Evolutionary conservation across 1,139 yeast species (phyloP), one percentile per base, ranked within the genome.

Genomic region (Candida tunisiensis): DNA sequence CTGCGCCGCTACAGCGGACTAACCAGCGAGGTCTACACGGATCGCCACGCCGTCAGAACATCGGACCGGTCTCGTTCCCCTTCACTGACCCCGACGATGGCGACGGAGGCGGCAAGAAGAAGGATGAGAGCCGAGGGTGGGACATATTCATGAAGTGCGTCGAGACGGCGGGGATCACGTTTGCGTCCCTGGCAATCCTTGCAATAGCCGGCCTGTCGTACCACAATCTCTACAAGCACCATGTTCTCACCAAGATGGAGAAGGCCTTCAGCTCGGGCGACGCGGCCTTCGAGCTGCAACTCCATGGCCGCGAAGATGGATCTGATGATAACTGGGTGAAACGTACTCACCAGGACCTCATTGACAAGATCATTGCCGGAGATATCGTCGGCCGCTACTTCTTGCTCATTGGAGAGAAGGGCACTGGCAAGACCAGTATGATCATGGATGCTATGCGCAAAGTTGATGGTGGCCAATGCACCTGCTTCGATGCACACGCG

Each of bases 361-460:
- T 79, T 17, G 80, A 79, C 49, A 70, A 65, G 25, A 71, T 79
- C 17, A 60, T 79, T 9, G 47, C 64, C 6, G 93, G 93, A 1
- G 51, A 62, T 11, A 53, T 67, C 2, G 53, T 53, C 9, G 92
- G 93, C 0, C 50, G 88, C 16, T 79, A 79, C 46, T 75, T 69
- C 43, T 52, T 79, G 29, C 47, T 79, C 11, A 67, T 79, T 30
- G 93, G 93, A 15, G 93, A 79, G 47, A 78, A 79, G 45, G 93
- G 93, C 1, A 78, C 91, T 1, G 93, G 93, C 3, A 79, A 79
- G 42, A 74, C 85, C 1, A 73, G 88, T 1, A 59, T 78, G 50
- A 56, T 77, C 16, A 49, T 73, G 38, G 83, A 75, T 24, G 67
- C 85, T 3, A 70, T 79, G 62, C 65, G 70, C 34, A 65, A 70